Evolutionary conservation across 495 filamentous ascomycete genomes (phyloP).

Genomic region (Geopyxis carbonaria): DNA sequence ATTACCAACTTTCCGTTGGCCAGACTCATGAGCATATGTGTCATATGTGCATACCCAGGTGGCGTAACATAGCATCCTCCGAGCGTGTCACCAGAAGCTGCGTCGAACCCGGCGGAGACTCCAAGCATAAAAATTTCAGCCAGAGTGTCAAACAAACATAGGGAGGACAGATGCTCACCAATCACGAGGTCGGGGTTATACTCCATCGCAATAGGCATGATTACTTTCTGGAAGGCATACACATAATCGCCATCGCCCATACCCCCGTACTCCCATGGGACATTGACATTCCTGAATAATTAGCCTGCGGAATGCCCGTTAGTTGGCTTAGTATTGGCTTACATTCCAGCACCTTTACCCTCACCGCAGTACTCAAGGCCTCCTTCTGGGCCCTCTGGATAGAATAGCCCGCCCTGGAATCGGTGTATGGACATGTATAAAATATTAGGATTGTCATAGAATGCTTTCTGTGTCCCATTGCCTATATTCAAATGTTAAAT

Average conservation of each 20-base stretch:
- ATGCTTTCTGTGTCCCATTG: conserved; percentile 92
- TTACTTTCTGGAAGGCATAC: conserved; percentile 82
- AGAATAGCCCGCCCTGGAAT: conserved; percentile 64
- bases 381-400: conserved; percentile 61
- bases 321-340: conserved; percentile 10
- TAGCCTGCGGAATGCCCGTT: conserved; percentile 4
- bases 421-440: conserved; percentile 96
- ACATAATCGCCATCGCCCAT: conserved; percentile 97
- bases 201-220: conserved; percentile 92
- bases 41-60: conserved; percentile 92
- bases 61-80: conserved; percentile 86
- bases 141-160: background rate
- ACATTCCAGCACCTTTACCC: conserved; percentile 55
- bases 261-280: conserved; percentile 78
- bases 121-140: conserved; percentile 9
- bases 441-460: conserved; percentile 85
- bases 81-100: conserved; percentile 78
- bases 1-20: conserved; percentile 79
- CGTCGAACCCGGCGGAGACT: conserved; percentile 93
- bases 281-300: conserved; percentile 63
- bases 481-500: conserved; percentile 39
- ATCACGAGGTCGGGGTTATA: conserved; percentile 93
- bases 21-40: conserved; percentile 95
- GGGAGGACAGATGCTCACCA: conserved; percentile 34
- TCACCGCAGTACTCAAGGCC: conserved; percentile 59